Evolutionary conservation across 441 rosid species (phyloP).

Genomic region (Metrosideros polymorpha): DNA sequence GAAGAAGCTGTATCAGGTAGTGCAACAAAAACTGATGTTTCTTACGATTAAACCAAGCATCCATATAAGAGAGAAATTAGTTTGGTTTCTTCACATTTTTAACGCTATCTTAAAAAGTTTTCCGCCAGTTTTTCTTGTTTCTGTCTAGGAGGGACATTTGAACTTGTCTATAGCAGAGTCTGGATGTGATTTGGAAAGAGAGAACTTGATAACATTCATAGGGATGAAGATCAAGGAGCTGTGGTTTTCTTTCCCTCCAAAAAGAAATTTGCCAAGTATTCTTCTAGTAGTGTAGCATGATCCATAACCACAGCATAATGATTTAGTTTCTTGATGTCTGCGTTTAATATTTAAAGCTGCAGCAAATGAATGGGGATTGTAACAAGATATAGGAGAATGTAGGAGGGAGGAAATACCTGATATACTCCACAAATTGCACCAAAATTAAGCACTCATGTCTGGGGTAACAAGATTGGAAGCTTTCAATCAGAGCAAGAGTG

Average conservation of each 20-base stretch:
- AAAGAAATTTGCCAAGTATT: not conserved
- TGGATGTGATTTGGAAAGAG: not conserved
- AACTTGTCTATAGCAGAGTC: not conserved
- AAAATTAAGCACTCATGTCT: not conserved
- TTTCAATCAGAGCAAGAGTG: not conserved
- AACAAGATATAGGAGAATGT: not conserved
- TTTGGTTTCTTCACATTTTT: not conserved
- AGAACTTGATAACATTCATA: not conserved
- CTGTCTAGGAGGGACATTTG: not conserved
- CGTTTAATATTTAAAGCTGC: not conserved
- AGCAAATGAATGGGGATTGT: not conserved
- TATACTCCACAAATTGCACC: not conserved
- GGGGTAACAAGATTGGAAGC: not conserved
- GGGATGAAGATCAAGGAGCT: not conserved
- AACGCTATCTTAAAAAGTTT: not conserved
- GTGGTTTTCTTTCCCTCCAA: not conserved
- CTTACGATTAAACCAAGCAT: not conserved
- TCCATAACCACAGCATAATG: not conserved
- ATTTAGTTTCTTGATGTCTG: not conserved
- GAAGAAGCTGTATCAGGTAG: constrained; percentile 93
- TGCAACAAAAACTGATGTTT: not conserved
- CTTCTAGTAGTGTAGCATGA: not conserved
- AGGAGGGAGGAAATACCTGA: not conserved
- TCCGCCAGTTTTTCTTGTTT: not conserved
- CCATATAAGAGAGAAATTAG: not conserved